Evolutionary conservation across 345 rosid genomes (phyloP).

Genomic region (Alliaria petiolata): DNA sequence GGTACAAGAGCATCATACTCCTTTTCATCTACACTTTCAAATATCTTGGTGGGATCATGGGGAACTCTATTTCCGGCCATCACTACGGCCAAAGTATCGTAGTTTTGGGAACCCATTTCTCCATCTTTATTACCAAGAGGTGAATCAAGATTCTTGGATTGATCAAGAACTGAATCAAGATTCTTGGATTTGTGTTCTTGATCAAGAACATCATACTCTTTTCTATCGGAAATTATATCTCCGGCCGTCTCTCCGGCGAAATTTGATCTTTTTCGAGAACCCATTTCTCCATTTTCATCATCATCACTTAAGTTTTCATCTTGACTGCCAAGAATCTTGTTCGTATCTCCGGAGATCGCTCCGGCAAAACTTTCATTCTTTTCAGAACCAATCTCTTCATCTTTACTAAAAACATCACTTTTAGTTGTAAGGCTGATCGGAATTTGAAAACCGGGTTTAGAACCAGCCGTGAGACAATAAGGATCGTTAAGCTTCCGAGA

Average conservation of each 20-base stretch:
- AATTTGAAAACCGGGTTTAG: constrained; percentile 40
- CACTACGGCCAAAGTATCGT: background rate
- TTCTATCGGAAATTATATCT: background rate
- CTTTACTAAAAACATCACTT: background rate
- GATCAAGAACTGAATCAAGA: too few species aligned
- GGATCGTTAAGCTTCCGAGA: constrained; percentile 64
- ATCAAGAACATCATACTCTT: background rate
- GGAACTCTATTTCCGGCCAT: background rate
- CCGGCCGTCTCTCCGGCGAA: background rate
- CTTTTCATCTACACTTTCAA: background rate
- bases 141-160: background rate
- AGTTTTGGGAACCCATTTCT: too few species aligned
- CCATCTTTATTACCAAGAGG: background rate
- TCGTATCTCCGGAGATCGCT: background rate
- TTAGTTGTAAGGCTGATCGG: background rate
- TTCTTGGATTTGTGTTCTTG: background rate
- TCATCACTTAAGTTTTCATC: background rate
- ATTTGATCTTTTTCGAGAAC: constrained; percentile 14
- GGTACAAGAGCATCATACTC: background rate
- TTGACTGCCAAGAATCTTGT: background rate
- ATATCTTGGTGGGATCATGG: background rate
- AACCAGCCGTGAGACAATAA: constrained; percentile 66
- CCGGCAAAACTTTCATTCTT: background rate
- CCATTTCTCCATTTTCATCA: background rate
- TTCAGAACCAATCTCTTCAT: background rate